These are phyloP conservation scores for Aspergillus sp. DNA, from an alignment of 2,329 filamentous ascomycete genomes.

Conservation along the genomic window DNA sequence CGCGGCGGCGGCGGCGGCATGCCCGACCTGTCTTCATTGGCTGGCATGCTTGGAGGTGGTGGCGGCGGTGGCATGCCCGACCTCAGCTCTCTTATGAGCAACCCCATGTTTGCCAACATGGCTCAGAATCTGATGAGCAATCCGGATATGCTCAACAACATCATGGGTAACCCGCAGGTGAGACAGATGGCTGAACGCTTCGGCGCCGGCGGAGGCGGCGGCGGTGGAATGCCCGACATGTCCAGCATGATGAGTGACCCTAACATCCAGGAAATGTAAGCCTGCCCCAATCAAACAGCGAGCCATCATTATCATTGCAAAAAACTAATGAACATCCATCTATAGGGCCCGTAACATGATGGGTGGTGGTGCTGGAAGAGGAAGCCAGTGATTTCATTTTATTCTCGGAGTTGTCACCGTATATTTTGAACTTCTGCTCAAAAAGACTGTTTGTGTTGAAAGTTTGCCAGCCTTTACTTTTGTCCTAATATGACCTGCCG, in stretches of 20 bases:
- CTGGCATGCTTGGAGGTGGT: constrained; percentile 65
- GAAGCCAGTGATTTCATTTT: constrained; percentile 12
- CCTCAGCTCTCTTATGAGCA: constrained; percentile 81
- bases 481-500: no score
- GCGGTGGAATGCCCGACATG: constrained; percentile 87
- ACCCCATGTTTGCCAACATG: constrained; percentile 98
- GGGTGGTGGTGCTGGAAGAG: constrained; percentile 50
- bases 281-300: constrained; percentile 17
- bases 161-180: constrained; percentile 91
- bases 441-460: no score
- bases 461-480: no score
- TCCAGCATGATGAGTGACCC: constrained; percentile 85
- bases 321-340: constrained; percentile 8
- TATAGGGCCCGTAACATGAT: constrained; percentile 63
- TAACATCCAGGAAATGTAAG: constrained; percentile 87
- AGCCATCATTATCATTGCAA: not conserved
- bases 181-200: constrained; percentile 83
- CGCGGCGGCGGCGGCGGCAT: constrained; percentile 52
- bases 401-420: no score
- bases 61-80: constrained; percentile 74
- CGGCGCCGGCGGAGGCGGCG: constrained; percentile 54
- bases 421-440: no score
- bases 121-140: constrained; percentile 97
- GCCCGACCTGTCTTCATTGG: constrained; percentile 67
- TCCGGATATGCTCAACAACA: constrained; percentile 81